Evolutionary conservation across 2,329 filamentous ascomycete species (phyloP).

Genomic region (Diplodia sapinea): DNA sequence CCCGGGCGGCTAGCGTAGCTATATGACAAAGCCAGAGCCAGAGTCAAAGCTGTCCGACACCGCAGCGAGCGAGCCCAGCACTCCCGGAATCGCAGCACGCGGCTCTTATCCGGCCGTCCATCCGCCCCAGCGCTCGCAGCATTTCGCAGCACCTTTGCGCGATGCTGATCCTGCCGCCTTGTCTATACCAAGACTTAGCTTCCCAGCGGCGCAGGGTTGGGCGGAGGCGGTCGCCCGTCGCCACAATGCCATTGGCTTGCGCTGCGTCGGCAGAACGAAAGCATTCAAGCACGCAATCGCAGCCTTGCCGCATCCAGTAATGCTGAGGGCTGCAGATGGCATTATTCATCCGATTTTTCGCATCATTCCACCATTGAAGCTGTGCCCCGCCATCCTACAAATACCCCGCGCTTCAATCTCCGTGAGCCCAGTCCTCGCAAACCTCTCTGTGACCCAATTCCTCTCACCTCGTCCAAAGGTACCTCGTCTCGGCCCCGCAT

Average conservation of each 20-base stretch:
- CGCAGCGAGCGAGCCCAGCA: not conserved
- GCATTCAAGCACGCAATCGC: constrained; percentile 20
- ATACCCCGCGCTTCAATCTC: constrained; percentile 22
- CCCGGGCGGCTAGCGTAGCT: not conserved
- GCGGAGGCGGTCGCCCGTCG: constrained; percentile 4
- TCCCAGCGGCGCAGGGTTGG: not conserved
- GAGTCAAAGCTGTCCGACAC: not conserved
- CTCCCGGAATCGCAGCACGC: not conserved
- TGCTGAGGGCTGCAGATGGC: constrained; percentile 14
- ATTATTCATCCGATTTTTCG: constrained; percentile 30
- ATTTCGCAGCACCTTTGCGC: constrained; percentile 18
- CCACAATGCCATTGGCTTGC: not conserved
- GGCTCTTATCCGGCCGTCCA: not conserved
- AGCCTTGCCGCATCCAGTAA: constrained; percentile 18
- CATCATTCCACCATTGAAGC: constrained; percentile 24
- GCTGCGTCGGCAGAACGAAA: constrained; percentile 7
- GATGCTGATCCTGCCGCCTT: constrained; percentile 22
- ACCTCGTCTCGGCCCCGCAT: not conserved
- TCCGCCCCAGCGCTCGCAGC: not conserved
- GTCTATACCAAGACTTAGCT: constrained; percentile 23
- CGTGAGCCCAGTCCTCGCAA: not conserved
- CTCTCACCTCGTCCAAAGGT: not conserved
- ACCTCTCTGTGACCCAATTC: constrained; percentile 3
- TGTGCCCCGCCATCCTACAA: constrained; percentile 26
- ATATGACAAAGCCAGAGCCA: not conserved